Evolutionary conservation across 1,284 basidiomycete species (phyloP).

Genomic region (Heliocybe sulcata): DNA sequence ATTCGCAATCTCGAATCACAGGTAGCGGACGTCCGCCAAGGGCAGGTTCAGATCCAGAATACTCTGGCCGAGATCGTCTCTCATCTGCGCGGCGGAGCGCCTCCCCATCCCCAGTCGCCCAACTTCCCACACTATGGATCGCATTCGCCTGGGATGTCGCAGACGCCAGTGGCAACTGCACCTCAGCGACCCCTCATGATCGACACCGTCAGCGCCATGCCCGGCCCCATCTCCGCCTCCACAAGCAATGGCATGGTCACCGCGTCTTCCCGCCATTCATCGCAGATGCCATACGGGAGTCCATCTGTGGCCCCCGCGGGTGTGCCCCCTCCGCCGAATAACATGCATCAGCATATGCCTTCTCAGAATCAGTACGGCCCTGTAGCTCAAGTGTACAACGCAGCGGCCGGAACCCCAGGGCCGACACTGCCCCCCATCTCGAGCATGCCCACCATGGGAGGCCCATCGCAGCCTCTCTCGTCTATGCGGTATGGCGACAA

Average conservation of each 20-base stretch:
- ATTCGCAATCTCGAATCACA: conserved; percentile 80
- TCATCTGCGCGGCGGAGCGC: conserved; percentile 47
- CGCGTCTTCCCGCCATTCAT: not conserved
- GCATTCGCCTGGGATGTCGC: conserved; percentile 52
- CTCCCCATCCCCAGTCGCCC: conserved; percentile 49
- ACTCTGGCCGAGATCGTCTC: conserved; percentile 73
- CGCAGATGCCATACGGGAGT: not conserved
- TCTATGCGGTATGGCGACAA: conserved; percentile 49
- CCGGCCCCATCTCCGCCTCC: not conserved
- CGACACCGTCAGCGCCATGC: conserved; percentile 22
- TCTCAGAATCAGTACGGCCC: not conserved
- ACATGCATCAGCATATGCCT: not conserved
- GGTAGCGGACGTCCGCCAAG: conserved; percentile 69
- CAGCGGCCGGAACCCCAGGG: not conserved
- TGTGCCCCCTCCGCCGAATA: not conserved
- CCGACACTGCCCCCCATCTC: not conserved
- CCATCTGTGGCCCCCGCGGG: not conserved
- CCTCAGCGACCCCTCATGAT: conserved; percentile 27
- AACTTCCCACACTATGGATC: conserved; percentile 44
- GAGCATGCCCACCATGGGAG: not conserved
- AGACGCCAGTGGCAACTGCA: conserved; percentile 33
- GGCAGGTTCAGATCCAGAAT: conserved; percentile 65
- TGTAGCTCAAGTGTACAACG: not conserved
- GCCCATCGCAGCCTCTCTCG: conserved; percentile 18
- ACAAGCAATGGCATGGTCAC: not conserved